Conservation (phyloP, 805 yeast genomes). For the Hanseniaspora pseudoguilliermondii region DNA sequence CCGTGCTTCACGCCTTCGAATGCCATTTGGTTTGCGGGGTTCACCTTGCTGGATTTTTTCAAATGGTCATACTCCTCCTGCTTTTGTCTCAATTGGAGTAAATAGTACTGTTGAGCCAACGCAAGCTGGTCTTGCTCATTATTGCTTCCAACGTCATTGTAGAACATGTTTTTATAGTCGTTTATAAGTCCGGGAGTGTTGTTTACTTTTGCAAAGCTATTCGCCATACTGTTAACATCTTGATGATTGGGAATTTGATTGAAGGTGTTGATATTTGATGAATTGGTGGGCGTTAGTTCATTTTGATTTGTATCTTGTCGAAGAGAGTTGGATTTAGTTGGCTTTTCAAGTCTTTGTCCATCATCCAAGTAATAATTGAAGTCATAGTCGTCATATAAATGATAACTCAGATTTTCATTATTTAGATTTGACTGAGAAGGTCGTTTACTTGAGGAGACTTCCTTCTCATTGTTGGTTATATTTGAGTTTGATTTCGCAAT, state of each 20-base stretch:
- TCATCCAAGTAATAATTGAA: conserved; percentile 9
- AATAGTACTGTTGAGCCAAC: conserved; percentile 7
- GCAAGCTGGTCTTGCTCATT: conserved; percentile 1
- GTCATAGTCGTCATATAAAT: conserved; percentile 10
- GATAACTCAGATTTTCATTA: conserved; percentile 8
- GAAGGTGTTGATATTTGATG: not conserved
- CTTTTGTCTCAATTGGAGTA: conserved; percentile 3
- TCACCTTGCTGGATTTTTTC: not conserved
- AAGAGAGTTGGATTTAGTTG: not conserved
- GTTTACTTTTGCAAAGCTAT: not conserved
- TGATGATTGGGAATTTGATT: not conserved
- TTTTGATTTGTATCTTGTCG: not conserved
- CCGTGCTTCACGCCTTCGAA: conserved; percentile 7
- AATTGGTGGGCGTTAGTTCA: not conserved
- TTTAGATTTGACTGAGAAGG: not conserved
- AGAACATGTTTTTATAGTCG: not conserved
- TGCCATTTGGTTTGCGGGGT: conserved; percentile 11
- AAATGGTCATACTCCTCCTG: conserved; percentile 1
- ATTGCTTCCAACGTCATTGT: not conserved
- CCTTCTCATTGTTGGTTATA: not conserved
- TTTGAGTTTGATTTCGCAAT: not conserved
- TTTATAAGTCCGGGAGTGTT: not conserved
- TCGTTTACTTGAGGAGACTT: not conserved
- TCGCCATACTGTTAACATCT: not conserved
- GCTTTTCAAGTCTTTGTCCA: not conserved